Percentiles rank a stretch among this genome's conserved stretches.
phyloP scores from a whole-genome alignment of 2,329 filamentous ascomycete species.

The Remersonia thermophila region DNA sequence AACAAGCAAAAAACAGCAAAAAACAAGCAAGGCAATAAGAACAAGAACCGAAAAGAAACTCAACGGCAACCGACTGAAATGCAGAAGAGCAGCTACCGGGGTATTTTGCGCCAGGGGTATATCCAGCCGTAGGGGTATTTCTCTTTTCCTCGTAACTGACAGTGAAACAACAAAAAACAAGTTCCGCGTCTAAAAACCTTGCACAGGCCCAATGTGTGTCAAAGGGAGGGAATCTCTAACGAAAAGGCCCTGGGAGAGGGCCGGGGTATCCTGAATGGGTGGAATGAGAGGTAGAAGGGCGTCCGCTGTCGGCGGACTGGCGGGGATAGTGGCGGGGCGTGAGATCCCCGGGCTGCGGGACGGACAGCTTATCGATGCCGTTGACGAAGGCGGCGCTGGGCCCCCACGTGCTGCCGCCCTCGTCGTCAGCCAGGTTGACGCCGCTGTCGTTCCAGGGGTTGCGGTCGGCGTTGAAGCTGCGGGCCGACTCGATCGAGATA shows the following conservation, averaged over 20 bases:
- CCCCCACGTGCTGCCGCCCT: slow-evolving; percentile 62
- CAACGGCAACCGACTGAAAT: slow-evolving; percentile 28
- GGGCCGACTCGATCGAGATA: slow-evolving; percentile 88
- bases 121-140: slow-evolving; percentile 50
- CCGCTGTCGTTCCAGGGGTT: slow-evolving; percentile 98
- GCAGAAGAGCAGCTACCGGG: slow-evolving; percentile 31
- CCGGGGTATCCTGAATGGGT: slow-evolving; percentile 92
- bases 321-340: slow-evolving; percentile 75
- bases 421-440: slow-evolving; percentile 84
- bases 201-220: slow-evolving; percentile 13
- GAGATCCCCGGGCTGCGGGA: slow-evolving; percentile 63
- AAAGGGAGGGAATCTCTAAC: slow-evolving; percentile 43
- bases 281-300: slow-evolving; percentile 90
- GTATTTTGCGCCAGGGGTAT: slow-evolving; percentile 52
- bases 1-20: no score
- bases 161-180: slow-evolving; percentile 9
- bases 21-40: neutral
- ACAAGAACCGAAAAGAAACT: slow-evolving; percentile 22
- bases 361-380: slow-evolving; percentile 51
- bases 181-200: slow-evolving; percentile 26
- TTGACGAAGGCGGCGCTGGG: slow-evolving; percentile 37
- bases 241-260: slow-evolving; percentile 70
- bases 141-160: slow-evolving; percentile 31
- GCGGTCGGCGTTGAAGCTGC: slow-evolving; percentile 79
- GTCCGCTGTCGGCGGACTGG: slow-evolving; percentile 80